Base-by-base conservation (phyloP, 768 basidiomycete genomes). In the Tremella yokohamensis region DNA sequence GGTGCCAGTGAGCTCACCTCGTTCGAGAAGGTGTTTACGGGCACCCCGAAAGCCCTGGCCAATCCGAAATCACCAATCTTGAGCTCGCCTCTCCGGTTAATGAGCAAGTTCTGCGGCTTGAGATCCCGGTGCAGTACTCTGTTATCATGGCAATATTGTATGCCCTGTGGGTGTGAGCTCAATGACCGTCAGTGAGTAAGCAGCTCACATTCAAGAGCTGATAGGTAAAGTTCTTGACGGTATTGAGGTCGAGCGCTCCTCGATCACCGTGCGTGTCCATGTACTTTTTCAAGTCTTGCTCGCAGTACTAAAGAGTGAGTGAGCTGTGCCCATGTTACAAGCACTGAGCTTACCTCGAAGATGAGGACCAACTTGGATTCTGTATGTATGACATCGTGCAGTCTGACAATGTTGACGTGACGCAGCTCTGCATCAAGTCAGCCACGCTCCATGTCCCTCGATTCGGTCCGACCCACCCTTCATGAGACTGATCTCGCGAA, bases 261-360 rank as follows among this genome's bases (percentile, higher is more conserved):
- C 93, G 85, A 64, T 98, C 92, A 55, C 96, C 96, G 68, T 96
- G 87, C 37, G 89, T 87, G 76, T 99, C 96, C 96, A 99, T 99
- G 77, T 97, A 98, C 75, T 91, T 92, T 78, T 99, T 99, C 47
- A 99, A 82, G 79, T 99, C 96, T 78, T 93, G 90, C 70, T 99
- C 96, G 77, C 92, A 96, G 75, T 84, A 98, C 79, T 77, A n/a
- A n/a, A n/a, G n/a, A n/a, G 47, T 2, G 39, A 37, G 49, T 22
- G 26, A 29, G 20, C 13, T 20, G 11, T n/a, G 6, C 7, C 49
- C 20, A 9, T 11, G 4, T 9, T 40, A 49, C 44, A 52, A 58
- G 42, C 47, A 25, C 24, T 34, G 12, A 40, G 42, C 69, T 59
- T 40, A 76, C 77, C 65, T 99, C 96, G 77, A 98, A 99, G 65